Evolutionary conservation across 2,329 filamentous ascomycete species (phyloP).

Genomic region (Simplicillium aogashimaense): DNA sequence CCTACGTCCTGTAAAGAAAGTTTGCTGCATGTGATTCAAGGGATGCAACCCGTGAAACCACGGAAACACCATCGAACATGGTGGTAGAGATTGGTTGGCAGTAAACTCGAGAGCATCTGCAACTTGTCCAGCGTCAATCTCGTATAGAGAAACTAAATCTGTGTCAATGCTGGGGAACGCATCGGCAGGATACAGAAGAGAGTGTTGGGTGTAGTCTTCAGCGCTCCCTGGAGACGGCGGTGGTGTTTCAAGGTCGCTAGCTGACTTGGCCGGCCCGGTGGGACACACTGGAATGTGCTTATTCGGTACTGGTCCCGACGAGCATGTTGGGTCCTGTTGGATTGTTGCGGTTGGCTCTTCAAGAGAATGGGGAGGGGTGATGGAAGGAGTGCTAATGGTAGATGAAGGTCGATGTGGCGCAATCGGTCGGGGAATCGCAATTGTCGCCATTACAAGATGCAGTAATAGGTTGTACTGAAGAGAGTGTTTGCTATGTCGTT

Average conservation of each 20-base stretch:
- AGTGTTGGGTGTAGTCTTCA: conserved; percentile 46
- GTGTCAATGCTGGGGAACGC: conserved; percentile 42
- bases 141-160: conserved; percentile 54
- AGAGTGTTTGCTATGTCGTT: not conserved
- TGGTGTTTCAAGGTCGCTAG: conserved; percentile 48
- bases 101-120: conserved; percentile 65
- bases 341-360: conserved; percentile 19
- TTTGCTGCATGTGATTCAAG: conserved; percentile 77
- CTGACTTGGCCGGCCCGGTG: conserved; percentile 55
- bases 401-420: conserved; percentile 33
- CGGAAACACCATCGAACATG: conserved; percentile 80
- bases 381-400: conserved; percentile 17
- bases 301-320: conserved; percentile 51
- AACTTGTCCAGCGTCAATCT: conserved; percentile 59
- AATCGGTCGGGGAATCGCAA: conserved; percentile 40
- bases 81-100: conserved; percentile 71
- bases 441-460: conserved; percentile 36
- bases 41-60: conserved; percentile 93
- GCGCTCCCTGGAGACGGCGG: conserved; percentile 55
- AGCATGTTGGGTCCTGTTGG: conserved; percentile 17
- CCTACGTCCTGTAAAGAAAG: conserved; percentile 77
- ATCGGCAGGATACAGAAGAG: conserved; percentile 66
- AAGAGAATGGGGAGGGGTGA: conserved; percentile 31
- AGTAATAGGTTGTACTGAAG: not conserved
- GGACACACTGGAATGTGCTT: conserved; percentile 86